Base-by-base conservation (phyloP, 495 filamentous ascomycete genomes). In the Lichenothelia convexa region DNA sequence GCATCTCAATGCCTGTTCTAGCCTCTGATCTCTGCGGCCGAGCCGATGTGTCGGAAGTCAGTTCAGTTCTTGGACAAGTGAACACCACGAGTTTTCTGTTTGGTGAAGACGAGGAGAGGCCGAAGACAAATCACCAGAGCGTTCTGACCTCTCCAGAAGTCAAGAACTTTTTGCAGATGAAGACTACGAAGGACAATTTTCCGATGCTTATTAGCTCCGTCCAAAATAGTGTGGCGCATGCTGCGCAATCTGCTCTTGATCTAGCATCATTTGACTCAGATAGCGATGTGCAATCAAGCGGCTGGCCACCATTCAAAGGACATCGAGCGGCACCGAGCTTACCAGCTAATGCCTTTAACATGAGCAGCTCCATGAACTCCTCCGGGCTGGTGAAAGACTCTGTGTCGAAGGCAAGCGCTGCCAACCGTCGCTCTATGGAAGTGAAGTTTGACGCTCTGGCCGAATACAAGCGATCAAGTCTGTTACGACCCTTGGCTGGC, bases 1-100 rank as follows among this genome's bases (percentile, higher is more conserved):
- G 85, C 30, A 84, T 87, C 54, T 92, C 84, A 6, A 85, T 93
- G 79, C 85, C 85, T 5, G 73, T 80, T 19, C 78, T 74, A 33
- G 60, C 64, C 26, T 50, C 62, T 38, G 71, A 69, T 43, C 70
- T 64, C 43, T 68, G 79, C 29, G 64, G 63, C 18, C 73, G 75
- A 30, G 47, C 58, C 11, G 61, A 57, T 18, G 45, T 61, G 7
- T 51, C 62, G 22, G 60, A 62, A 34, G 62, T 65, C 46, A 50
- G 48, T 32, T 44, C 55, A 47, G 65, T 61, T 21, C 71, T 71
- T 44, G 85, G 70, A 41, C 71, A 71, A 32, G 78, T 78, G 58
- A 80, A 89, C 50, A 83, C 78, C 5, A 65, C 81, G 11, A 73
- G 76, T 30, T 91, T 85, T 49, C 62, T 93, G 6, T 91, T 93